Evolutionary conservation across 2,329 filamentous ascomycete species (phyloP), one percentile per base, ranked within the genome.

Genomic region (Pseudohalonectria lignicola): DNA sequence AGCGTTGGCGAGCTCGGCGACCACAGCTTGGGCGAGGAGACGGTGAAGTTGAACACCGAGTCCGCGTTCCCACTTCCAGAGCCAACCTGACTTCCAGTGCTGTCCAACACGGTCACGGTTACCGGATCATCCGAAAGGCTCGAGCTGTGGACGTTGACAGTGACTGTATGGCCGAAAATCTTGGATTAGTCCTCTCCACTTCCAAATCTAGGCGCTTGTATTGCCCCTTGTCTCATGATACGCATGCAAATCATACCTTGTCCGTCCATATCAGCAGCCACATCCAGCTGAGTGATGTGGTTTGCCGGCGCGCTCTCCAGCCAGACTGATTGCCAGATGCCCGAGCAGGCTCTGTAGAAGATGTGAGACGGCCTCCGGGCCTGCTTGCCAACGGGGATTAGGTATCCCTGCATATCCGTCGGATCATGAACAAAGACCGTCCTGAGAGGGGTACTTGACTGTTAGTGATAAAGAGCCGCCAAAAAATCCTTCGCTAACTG

Each of bases 241-340:
- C n/a, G n/a, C n/a, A n/a, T n/a, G n/a, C n/a, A n/a, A n/a, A 36
- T 54, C 62, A 49, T 49, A 67, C 71, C 61, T 42, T 63, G 53
- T 13, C 74, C 74, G 35, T 74, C 46, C 59, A 70, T 71, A 44
- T 66, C 67, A 1, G 76, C 79, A 19, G 64, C 55, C 13, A 84
- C 49, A 43, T 82, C 72, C 2, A 84, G 56, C 30, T 69, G 62
- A 0, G 68, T 70, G 39, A 84, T 70, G 46, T 77, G 61, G 36
- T 71, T 66, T 0, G 57, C 44, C 0, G 79, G 74, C 0, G 70
- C 76, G n/a, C 71, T 64, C 51, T 82, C 75, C 2, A 86, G 59
- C 80, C 80, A 86, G 0, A 85, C 80, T 15, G 68, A 69, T 51
- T 84, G 80, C 81, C 81, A 86, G 45, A 86, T 84, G 5, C 81